Evolutionary conservation across 768 basidiomycete species (phyloP), one percentile per base, ranked within the genome.

Genomic region (Rhodotorula babjevae): DNA sequence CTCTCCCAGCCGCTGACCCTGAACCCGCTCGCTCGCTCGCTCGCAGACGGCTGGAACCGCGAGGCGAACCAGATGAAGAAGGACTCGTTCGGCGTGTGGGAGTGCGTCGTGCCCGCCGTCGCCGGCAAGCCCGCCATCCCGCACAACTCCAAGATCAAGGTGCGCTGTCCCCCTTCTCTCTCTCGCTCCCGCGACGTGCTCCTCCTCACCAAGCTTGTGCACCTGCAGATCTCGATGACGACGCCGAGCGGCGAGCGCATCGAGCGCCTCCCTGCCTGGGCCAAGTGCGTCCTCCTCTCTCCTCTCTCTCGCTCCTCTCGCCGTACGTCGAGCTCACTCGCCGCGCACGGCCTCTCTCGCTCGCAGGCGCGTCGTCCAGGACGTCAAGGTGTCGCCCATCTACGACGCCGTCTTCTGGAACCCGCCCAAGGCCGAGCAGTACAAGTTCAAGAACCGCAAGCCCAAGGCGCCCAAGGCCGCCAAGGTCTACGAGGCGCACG

Each of bases 361-460:
- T 12, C 27, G 5, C 73, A 78, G 77, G 68, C 91, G 95, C 72
- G 95, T 98, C 72, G 97, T 95, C 10, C 96, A 99, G 80, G 93
- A 99, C 80, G 83, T 98, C 68, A 80, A 82, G 61, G 87, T 92
- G 56, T 98, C 96, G 27, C 91, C 93, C 23, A 86, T 91, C 12
- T 99, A 95, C 81, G 96, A 99, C 72, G 91, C 92, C 29, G 88
- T 92, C n/a, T 96, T 99, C 82, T 99, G 96, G 96, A 97, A 98
- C 80, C 96, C 96, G 2, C 88, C 92, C 29, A 25, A 36, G 15
- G 6, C 23, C 7, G 78, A 83, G 53, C 82, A 85, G 36, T 93
- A 97, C 82, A 82, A 83, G 40, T 96, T 97, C 83, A 83, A 84
- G 42, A 84, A 97, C 80, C 70, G 85, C 58, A 84, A 86, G 18